Base-by-base conservation (phyloP, 2,329 filamentous ascomycete species). In the Allantophomopsis cytisporea region DNA sequence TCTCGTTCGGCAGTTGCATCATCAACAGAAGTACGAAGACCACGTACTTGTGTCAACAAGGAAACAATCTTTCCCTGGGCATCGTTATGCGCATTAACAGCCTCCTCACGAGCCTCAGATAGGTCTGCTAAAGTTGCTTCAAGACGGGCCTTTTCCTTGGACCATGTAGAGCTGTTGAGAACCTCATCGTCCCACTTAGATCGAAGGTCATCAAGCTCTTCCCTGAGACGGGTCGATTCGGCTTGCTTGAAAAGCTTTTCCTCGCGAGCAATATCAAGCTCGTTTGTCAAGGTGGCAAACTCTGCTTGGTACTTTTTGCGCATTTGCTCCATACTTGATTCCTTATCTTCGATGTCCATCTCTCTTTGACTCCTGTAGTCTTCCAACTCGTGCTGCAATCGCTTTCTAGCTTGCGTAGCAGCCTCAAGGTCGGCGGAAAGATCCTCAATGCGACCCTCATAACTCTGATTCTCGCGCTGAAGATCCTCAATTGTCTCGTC, bases 161-260 rank as follows among this genome's bases (percentile, higher is more conserved):
- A 88, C 88, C 91, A 96, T 1, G 89, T 94, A 13, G 87, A 94
- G 60, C 86, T 94, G 63, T 96, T 96, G 50, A 96, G 75, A 10
- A 96, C 86, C 61, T 98, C 89, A 51, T 96, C 86, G 53, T 98
- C 91, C 89, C 91, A 96, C 63, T 96, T 96, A 50, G 80, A 87
- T 48, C 91, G 79, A 42, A 96, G 71, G 52, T 94, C 87, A 51
- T 98, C 91, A 17, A 96, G 76, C 60, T 98, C 91, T 56, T 96
- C 89, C n/a, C 89, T 81, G 39, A 98, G 71, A 35, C 86, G 79
- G 13, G 81, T 74, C 47, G 89, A 93, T 60, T 95, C 88, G 30
- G 83, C 76, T 50, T 91, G 86, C 73, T 71, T 89, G 71, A 65
- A 95, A 62, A 67, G 83, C 69, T 69, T 77, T 60, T 93, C 89